A percentile compares a stretch with the other conserved stretches of the same genome.
These are phyloP conservation scores for Rhytidiadelphus loreus DNA, from an alignment of 225 moss, liverwort and hornwort genomes.

Conservation along the genomic window DNA sequence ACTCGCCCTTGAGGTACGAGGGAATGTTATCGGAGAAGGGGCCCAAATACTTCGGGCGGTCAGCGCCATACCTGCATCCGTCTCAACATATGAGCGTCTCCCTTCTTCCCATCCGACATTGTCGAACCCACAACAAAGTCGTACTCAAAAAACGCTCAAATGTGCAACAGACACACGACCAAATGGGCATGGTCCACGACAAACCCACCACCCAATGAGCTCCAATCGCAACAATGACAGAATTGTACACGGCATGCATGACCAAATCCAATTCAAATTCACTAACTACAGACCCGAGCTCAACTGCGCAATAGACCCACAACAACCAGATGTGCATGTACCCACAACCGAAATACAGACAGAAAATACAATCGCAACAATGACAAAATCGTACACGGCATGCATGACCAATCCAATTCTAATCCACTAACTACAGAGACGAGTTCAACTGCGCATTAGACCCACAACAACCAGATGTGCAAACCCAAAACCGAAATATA, in stretches of 20 bases:
- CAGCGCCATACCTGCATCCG: conserved; percentile 8
- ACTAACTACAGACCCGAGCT: not conserved
- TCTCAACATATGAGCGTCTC: not conserved
- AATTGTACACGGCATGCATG: not conserved
- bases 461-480: not conserved
- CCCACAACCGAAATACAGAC: not conserved
- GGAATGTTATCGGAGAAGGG: conserved; percentile 27
- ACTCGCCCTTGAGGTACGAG: conserved; percentile 9
- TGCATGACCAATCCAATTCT: not conserved
- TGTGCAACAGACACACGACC: not conserved
- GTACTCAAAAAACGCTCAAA: not conserved
- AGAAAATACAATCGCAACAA: not conserved
- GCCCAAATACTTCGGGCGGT: conserved; percentile 20
- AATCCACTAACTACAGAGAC: not conserved
- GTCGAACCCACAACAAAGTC: not conserved
- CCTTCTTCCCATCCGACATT: not conserved
- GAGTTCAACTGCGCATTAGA: not conserved
- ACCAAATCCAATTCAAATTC: not conserved
- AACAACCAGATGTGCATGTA: not conserved
- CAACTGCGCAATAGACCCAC: not conserved
- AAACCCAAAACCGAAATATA: no score
- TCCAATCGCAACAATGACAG: not conserved
- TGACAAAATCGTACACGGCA: not conserved
- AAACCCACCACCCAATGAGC: no score
- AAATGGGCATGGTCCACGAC: not conserved